Percentiles rank a stretch among this genome's conserved stretches.
Evolutionary conservation across 2,329 filamentous ascomycete species (phyloP).

Genomic region (Aureobasidium uvarum): DNA sequence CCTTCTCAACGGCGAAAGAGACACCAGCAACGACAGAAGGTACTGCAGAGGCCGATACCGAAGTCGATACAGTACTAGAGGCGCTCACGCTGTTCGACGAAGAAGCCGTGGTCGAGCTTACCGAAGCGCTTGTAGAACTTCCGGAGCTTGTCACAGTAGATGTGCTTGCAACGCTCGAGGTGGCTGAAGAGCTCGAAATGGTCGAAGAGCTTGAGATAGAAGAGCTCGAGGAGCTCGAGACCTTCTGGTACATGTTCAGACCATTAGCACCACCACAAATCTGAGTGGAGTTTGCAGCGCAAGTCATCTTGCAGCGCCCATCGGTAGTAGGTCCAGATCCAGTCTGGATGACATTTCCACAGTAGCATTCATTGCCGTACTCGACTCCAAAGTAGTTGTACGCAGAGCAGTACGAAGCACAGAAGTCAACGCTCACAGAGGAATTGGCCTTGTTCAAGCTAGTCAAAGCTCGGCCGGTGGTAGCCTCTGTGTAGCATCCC

Average conservation of each 20-base stretch:
- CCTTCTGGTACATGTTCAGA: constrained; percentile 33
- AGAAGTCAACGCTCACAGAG: constrained; percentile 43
- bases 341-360: constrained; percentile 33
- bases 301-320: constrained; percentile 33
- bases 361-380: constrained; percentile 41
- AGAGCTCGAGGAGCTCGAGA: neutral
- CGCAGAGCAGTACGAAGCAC: constrained; percentile 37
- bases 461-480: constrained; percentile 32
- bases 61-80: neutral
- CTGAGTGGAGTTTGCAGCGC: constrained; percentile 32
- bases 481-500: constrained; percentile 37
- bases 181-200: neutral
- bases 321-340: neutral
- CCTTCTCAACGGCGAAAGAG: constrained; percentile 3
- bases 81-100: neutral
- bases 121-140: neutral
- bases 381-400: constrained; percentile 43
- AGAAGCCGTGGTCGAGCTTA: neutral
- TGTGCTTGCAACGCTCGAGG: neutral
- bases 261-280: constrained; percentile 37
- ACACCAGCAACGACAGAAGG: neutral
- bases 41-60: neutral
- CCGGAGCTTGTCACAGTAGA: neutral
- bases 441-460: constrained; percentile 31
- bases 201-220: neutral